phyloP scores from a whole-genome alignment of 129 eudicot genomes.

The Flaveria sonorensis region DNA sequence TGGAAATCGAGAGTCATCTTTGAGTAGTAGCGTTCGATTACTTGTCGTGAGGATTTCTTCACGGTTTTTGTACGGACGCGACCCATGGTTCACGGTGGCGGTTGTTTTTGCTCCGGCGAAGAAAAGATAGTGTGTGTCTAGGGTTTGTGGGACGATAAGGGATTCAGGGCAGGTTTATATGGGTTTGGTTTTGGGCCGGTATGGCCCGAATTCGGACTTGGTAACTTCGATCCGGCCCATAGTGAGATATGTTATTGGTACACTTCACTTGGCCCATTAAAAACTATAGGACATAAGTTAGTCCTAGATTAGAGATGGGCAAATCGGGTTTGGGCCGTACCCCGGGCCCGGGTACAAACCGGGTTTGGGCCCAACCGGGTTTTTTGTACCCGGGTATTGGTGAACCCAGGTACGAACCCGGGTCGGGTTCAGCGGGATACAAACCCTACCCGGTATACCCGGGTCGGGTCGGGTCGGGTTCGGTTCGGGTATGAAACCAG shows the following conservation, averaged over 20 bases:
- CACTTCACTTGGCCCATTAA: background rate
- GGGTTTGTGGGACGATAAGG: background rate
- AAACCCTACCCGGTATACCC: too few species aligned
- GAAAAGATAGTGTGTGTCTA: background rate
- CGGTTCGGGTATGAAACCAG: too few species aligned
- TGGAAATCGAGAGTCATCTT: constrained; percentile 15
- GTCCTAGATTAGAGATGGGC: too few species aligned
- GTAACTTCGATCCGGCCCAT: background rate
- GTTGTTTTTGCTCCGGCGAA: background rate
- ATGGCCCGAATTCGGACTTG: background rate
- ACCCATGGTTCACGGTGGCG: background rate
- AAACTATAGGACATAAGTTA: too few species aligned
- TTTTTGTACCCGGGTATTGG: too few species aligned
- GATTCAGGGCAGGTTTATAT: background rate
- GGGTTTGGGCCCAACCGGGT: too few species aligned
- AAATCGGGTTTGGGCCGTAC: too few species aligned
- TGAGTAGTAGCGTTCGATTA: constrained; percentile 12
- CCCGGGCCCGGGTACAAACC: too few species aligned
- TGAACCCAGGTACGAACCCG: too few species aligned
- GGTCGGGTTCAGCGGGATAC: too few species aligned
- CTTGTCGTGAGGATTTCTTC: constrained; percentile 11
- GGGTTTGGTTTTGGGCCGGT: background rate
- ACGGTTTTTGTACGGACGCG: constrained; percentile 16
- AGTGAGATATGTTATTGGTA: background rate
- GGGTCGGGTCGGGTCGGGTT: too few species aligned